These are phyloP conservation scores for Stellera chamaejasme DNA, from an alignment of 345 rosid species.

Conservation along the genomic window DNA sequence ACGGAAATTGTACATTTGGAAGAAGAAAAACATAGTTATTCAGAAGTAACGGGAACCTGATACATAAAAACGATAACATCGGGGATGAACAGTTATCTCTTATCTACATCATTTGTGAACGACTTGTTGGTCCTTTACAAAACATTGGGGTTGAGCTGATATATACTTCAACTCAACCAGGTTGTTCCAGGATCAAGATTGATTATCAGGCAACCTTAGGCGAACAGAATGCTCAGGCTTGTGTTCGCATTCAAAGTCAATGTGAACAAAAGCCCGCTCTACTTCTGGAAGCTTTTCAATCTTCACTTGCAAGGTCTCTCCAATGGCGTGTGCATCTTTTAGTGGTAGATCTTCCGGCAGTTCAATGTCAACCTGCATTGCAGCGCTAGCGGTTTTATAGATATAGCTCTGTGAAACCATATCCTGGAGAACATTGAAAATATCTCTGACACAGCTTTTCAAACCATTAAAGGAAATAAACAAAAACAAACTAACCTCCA, in stretches of 20 bases:
- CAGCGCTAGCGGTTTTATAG: neutral
- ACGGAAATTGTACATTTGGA: too few species aligned
- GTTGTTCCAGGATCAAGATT: neutral
- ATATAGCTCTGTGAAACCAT: neutral
- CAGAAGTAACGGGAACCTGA: too few species aligned
- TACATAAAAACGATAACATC: too few species aligned
- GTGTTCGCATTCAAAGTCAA: conserved; percentile 74
- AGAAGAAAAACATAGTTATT: too few species aligned
- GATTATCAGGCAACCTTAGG: conserved; percentile 45
- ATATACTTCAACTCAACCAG: too few species aligned
- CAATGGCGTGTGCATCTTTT: conserved; percentile 64
- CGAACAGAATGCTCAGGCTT: conserved; percentile 72
- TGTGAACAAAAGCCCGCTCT: conserved; percentile 81
- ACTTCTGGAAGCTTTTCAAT: conserved; percentile 73
- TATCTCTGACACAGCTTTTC: neutral
- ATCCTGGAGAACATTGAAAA: neutral
- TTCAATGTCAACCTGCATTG: conserved; percentile 60
- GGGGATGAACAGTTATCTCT: too few species aligned
- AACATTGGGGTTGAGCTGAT: too few species aligned
- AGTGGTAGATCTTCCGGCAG: conserved; percentile 67
- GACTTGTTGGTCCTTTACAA: too few species aligned
- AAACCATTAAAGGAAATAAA: too few species aligned
- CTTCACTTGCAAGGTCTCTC: conserved; percentile 66
- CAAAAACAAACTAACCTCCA: conserved; percentile 33
- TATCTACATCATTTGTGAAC: too few species aligned